Conservation (phyloP, 257 asterid genomes). For the Salvia hispanica region DNA sequence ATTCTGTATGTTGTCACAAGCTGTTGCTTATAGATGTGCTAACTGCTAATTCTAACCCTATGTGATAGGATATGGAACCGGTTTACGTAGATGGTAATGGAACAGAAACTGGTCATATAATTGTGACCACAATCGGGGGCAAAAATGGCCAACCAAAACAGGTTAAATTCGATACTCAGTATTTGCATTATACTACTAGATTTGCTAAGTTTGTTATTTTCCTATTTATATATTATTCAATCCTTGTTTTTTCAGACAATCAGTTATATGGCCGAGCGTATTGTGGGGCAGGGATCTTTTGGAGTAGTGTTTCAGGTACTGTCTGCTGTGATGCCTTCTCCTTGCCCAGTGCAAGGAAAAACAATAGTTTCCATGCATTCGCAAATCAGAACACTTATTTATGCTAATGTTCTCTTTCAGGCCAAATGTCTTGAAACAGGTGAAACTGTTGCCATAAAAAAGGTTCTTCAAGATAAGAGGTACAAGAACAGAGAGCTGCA, state of each 20-base stretch:
- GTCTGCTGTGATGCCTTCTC: background rate
- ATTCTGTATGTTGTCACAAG: background rate
- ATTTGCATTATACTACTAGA: background rate
- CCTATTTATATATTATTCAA: slow-evolving; percentile 3
- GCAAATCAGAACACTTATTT: background rate
- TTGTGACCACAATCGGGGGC: slow-evolving; percentile 79
- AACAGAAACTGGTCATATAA: slow-evolving; percentile 82
- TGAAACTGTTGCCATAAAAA: slow-evolving; percentile 83
- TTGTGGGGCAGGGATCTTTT: slow-evolving; percentile 82
- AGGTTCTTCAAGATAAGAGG: slow-evolving; percentile 89
- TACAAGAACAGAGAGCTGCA: slow-evolving; percentile 89
- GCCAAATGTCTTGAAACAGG: slow-evolving; percentile 88
- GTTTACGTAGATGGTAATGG: slow-evolving; percentile 75
- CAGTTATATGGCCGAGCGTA: slow-evolving; percentile 89
- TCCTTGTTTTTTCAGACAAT: slow-evolving; percentile 49
- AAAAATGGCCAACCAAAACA: slow-evolving; percentile 76
- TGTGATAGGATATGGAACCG: slow-evolving; percentile 75
- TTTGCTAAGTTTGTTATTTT: background rate
- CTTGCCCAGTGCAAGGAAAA: slow-evolving; percentile 12
- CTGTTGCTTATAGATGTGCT: background rate
- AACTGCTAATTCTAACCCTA: slow-evolving; percentile 11
- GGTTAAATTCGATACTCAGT: slow-evolving; percentile 36
- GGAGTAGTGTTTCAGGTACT: slow-evolving; percentile 87
- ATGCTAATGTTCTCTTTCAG: slow-evolving; percentile 40
- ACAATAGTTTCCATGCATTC: slow-evolving; percentile 8